phyloP scores from a whole-genome alignment of 164 flowering plant species.

The Paratinospora sagittata region DNA sequence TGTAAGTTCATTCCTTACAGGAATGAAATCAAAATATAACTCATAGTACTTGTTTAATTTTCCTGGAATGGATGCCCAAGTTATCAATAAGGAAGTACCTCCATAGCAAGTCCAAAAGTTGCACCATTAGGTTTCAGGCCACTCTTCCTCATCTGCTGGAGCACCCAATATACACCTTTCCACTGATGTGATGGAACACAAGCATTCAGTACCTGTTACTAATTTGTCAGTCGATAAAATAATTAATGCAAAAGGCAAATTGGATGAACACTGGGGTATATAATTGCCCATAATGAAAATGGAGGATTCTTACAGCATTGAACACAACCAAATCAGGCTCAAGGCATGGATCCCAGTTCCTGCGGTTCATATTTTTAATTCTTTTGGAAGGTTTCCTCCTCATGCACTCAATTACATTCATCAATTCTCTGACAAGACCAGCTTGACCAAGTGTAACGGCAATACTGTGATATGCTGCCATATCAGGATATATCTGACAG shows the following conservation, averaged over 20 bases:
- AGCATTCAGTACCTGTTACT: constrained; percentile 73
- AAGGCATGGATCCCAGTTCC: constrained; percentile 77
- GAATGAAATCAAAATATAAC: too few relatives aligned
- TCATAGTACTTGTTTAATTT: not conserved
- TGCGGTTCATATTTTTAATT: constrained; percentile 36
- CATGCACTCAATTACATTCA: constrained; percentile 67
- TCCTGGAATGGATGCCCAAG: not conserved
- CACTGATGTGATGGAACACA: constrained; percentile 71
- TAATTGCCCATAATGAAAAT: not conserved
- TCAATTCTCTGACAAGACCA: constrained; percentile 72
- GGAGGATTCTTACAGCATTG: constrained; percentile 73
- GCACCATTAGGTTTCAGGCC: constrained; percentile 78
- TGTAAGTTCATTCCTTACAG: too few relatives aligned
- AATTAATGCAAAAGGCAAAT: constrained; percentile 3
- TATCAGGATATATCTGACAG: constrained; percentile 73
- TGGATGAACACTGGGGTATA: not conserved
- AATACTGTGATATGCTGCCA: constrained; percentile 79
- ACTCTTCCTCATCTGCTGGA: constrained; percentile 63
- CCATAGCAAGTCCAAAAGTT: constrained; percentile 97
- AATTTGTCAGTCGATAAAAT: constrained; percentile 10
- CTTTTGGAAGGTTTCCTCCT: constrained; percentile 55
- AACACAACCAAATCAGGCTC: constrained; percentile 86
- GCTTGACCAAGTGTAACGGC: constrained; percentile 93
- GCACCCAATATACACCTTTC: constrained; percentile 95
- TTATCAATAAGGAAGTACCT: constrained; percentile 42